Conservation (phyloP, 805 yeast species). For the Lipomyces yamadae region DNA sequence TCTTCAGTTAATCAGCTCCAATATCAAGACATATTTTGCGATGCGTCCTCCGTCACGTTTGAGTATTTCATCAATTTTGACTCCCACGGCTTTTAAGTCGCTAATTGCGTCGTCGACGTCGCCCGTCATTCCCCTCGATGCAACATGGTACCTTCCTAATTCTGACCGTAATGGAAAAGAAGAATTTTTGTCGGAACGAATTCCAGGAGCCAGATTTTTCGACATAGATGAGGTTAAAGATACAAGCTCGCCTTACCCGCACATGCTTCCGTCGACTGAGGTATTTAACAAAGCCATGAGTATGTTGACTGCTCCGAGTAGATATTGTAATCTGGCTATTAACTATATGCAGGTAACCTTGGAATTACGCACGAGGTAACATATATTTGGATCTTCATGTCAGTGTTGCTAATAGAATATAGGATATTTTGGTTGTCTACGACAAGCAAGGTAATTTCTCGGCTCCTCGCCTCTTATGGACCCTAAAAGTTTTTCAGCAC, state of each 20-base stretch:
- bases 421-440: slow-evolving; percentile 74
- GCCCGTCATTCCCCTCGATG: slow-evolving; percentile 67
- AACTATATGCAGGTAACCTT: slow-evolving; percentile 51
- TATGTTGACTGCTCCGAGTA: neutral
- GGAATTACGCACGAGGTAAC: slow-evolving; percentile 53
- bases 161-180: slow-evolving; percentile 60
- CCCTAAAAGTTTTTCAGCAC: slow-evolving; percentile 80
- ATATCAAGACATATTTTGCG: neutral
- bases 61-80: slow-evolving; percentile 16
- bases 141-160: slow-evolving; percentile 93
- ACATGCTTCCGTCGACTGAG: slow-evolving; percentile 76
- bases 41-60: slow-evolving; percentile 20
- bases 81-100: slow-evolving; percentile 23
- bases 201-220: slow-evolving; percentile 71
- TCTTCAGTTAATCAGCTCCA: neutral
- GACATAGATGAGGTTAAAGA: slow-evolving; percentile 77
- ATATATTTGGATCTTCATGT: neutral
- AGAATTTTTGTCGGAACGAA: slow-evolving; percentile 64
- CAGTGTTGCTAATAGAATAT: neutral
- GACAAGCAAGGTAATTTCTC: slow-evolving; percentile 86
- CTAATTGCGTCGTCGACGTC: slow-evolving; percentile 21
- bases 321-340: neutral
- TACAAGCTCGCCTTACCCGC: slow-evolving; percentile 70
- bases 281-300: slow-evolving; percentile 57
- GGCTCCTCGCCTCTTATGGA: slow-evolving; percentile 93